Percentiles rank a stretch among this genome's conserved stretches.
phyloP scores from a whole-genome alignment of 2,329 filamentous ascomycete species.

The Cytospora paraplurivora region DNA sequence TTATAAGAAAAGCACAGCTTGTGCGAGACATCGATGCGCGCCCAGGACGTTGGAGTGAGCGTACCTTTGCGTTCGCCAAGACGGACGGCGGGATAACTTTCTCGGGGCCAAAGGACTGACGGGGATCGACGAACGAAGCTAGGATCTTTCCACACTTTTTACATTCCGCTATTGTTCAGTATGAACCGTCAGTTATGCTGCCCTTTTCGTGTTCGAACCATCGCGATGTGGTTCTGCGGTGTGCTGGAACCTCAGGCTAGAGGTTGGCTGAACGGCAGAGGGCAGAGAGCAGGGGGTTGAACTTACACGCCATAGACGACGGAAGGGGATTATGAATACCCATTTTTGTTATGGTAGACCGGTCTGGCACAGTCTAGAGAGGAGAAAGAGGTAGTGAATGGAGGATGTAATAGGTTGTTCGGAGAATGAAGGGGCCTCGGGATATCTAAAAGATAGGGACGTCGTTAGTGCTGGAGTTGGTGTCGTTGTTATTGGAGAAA shows the following conservation, averaged over 20 bases:
- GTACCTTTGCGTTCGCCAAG: conserved; percentile 86
- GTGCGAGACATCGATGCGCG: neutral
- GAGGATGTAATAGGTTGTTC: neutral
- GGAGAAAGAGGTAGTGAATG: neutral
- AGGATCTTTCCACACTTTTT: conserved; percentile 97
- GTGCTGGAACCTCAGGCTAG: neutral
- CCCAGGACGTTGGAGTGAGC: conserved; percentile 20
- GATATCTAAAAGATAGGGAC: neutral
- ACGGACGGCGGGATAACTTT: conserved; percentile 94
- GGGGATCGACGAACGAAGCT: conserved; percentile 89
- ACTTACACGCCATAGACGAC: conserved; percentile 69
- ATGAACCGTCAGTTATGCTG: conserved; percentile 20
- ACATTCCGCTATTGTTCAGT: conserved; percentile 74
- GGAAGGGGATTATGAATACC: conserved; percentile 69
- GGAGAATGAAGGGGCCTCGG: neutral
- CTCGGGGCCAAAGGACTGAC: conserved; percentile 91
- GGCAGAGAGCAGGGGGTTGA: conserved; percentile 29
- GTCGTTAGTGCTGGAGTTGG: conserved; percentile 25
- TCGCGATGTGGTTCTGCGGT: neutral
- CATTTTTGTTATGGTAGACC: conserved; percentile 43
- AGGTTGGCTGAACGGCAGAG: conserved; percentile 7
- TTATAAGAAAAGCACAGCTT: neutral
- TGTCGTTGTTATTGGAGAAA: conserved; percentile 9
- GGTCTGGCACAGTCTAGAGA: neutral
- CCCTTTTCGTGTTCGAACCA: no score